Evolutionary conservation across 768 basidiomycete genomes (phyloP).

Genomic region (Suillus fuscotomentosus): DNA sequence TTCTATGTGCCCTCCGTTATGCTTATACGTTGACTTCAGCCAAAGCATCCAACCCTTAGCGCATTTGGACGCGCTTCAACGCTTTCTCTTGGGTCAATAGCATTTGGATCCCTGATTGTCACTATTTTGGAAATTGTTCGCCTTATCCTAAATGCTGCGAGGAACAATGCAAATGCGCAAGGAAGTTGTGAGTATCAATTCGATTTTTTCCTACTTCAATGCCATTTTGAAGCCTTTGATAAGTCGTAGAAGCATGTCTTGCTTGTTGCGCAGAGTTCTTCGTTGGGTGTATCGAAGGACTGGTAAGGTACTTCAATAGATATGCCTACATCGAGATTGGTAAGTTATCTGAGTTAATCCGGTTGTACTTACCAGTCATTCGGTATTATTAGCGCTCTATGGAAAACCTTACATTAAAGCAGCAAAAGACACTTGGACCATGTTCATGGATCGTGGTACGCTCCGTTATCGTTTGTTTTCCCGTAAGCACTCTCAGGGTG

Average conservation of each 20-base stretch:
- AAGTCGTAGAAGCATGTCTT: conserved; percentile 73
- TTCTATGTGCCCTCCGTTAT: neutral
- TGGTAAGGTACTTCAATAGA: conserved; percentile 83
- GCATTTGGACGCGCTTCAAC: conserved; percentile 76
- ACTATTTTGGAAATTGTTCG: conserved; percentile 71
- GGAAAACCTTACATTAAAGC: conserved; percentile 81
- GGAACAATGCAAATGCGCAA: conserved; percentile 58
- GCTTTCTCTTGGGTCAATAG: conserved; percentile 78
- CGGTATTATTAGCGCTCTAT: conserved; percentile 56
- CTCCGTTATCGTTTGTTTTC: neutral
- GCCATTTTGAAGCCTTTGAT: neutral
- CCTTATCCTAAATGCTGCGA: conserved; percentile 55
- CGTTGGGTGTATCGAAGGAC: conserved; percentile 63
- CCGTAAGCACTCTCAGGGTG: neutral
- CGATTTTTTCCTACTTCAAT: neutral
- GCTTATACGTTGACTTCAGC: conserved; percentile 35
- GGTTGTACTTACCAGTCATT: neutral
- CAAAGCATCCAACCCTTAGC: conserved; percentile 66
- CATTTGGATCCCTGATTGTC: conserved; percentile 82
- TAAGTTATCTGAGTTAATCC: conserved; percentile 23
- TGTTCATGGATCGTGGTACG: conserved; percentile 68
- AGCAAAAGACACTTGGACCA: conserved; percentile 80
- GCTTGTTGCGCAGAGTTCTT: conserved; percentile 81
- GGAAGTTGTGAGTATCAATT: conserved; percentile 55
- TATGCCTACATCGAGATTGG: conserved; percentile 85